These are phyloP conservation scores for Tylopilus vinaceipallidus DNA, from an alignment of 768 basidiomycete species.

Conservation along the genomic window DNA sequence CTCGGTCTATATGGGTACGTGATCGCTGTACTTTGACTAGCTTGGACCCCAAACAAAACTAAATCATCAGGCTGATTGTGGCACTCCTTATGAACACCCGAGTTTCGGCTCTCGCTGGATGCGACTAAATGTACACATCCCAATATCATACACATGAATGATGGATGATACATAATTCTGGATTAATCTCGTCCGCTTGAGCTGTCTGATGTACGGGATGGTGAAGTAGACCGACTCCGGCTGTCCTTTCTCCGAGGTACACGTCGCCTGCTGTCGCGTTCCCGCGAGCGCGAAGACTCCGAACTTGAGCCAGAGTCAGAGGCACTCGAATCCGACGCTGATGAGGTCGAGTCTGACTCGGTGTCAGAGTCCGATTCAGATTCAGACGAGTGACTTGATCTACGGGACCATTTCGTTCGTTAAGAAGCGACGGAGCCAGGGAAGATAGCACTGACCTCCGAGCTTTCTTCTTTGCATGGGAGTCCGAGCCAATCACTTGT, in stretches of 20 bases:
- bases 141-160: slow-evolving; percentile 15
- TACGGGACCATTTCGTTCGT: slow-evolving; percentile 4
- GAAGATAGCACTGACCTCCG: slow-evolving; percentile 40
- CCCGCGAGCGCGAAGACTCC: slow-evolving; percentile 44
- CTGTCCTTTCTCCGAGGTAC: slow-evolving; percentile 27
- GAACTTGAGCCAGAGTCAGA: slow-evolving; percentile 43
- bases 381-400: slow-evolving; percentile 35
- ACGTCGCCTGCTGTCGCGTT: slow-evolving; percentile 41
- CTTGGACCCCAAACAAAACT: background rate
- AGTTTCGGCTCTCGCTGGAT: slow-evolving; percentile 43
- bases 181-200: slow-evolving; percentile 16
- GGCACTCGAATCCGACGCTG: slow-evolving; percentile 43
- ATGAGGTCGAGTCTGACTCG: slow-evolving; percentile 22
- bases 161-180: slow-evolving; percentile 5
- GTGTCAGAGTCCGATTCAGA: slow-evolving; percentile 24
- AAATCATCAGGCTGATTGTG: slow-evolving; percentile 63
- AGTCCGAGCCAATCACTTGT: slow-evolving; percentile 27
- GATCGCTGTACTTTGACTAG: background rate
- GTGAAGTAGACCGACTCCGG: slow-evolving; percentile 23
- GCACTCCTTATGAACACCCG: slow-evolving; percentile 89
- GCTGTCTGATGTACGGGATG: slow-evolving; percentile 17
- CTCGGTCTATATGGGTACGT: slow-evolving; percentile 83
- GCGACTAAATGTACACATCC: slow-evolving; percentile 14
- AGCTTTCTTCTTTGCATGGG: slow-evolving; percentile 34
- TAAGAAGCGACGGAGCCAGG: background rate